Conservation (phyloP, 2,329 filamentous ascomycete species). For the Neopestalotiopsis sp. region DNA sequence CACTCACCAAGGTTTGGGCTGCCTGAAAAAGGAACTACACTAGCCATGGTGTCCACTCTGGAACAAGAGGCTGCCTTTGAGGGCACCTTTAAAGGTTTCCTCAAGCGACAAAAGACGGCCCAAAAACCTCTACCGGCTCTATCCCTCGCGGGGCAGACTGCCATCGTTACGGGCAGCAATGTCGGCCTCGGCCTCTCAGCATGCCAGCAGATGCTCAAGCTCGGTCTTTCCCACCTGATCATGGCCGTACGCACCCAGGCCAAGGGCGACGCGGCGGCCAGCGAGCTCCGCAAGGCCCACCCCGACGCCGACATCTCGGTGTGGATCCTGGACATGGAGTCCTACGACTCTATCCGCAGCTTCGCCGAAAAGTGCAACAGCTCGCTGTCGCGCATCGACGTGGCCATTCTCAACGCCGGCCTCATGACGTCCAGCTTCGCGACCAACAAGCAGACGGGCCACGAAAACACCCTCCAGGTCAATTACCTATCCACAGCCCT, state of each 20-base stretch:
- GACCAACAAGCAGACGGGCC: not conserved
- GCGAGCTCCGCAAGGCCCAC: not conserved
- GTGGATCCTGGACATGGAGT: slow-evolving; percentile 22
- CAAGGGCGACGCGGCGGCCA: slow-evolving; percentile 8
- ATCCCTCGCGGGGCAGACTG: slow-evolving; percentile 19
- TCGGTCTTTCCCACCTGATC: slow-evolving; percentile 20
- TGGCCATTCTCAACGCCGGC: slow-evolving; percentile 23
- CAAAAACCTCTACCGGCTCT: not conserved
- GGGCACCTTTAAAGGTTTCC: not conserved
- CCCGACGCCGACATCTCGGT: slow-evolving; percentile 15
- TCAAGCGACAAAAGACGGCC: not conserved
- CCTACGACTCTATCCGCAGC: slow-evolving; percentile 20
- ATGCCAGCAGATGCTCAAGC: slow-evolving; percentile 17
- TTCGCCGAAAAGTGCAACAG: slow-evolving; percentile 17
- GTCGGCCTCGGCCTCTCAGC: slow-evolving; percentile 21
- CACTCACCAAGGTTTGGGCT: too few relatives aligned
- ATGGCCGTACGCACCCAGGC: slow-evolving; percentile 21
- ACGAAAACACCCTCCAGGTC: slow-evolving; percentile 14
- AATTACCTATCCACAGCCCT: slow-evolving; percentile 14
- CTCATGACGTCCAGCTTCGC: not conserved
- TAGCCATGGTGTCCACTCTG: slow-evolving; percentile 7
- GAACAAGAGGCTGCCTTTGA: slow-evolving; percentile 13
- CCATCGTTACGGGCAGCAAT: slow-evolving; percentile 26
- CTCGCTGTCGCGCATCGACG: slow-evolving; percentile 18
- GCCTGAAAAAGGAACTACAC: too few relatives aligned